Base-by-base conservation (phyloP, 2,329 filamentous ascomycete genomes). In the Calonectria multiphialidica region DNA sequence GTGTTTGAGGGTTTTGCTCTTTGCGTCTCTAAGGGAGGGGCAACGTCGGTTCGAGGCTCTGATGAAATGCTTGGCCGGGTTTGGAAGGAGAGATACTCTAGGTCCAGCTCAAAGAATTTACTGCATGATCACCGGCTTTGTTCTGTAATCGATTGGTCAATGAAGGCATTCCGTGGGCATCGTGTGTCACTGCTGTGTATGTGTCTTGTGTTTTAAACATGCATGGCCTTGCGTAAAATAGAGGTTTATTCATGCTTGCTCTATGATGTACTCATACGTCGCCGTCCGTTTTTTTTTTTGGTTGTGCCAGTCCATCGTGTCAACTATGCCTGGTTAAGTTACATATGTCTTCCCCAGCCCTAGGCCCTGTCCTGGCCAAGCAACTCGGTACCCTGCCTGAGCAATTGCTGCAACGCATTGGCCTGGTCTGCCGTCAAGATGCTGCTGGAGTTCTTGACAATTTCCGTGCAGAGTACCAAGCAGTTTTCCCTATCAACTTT, bases 401-500 rank as follows among this genome's bases (percentile, higher is more conserved):
- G 77, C 45, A 91, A 79, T 63, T 85, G 83, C 69, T 87, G 85
- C 70, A 92, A 85, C n/a, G 85, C 78, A 16, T 76, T 80, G 55
- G 81, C 80, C 33, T 84, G 83, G 71, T 82, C 79, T 2, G 84
- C 75, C 1, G 86, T 80, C 74, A 91, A 77, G 8, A 84, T 82
- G 1, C 82, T 80, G 0, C 84, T 82, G 21, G 84, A 83, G 53
- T 84, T 85, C 76, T 85, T 86, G 47, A 91, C 76, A 66, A 93
- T 76, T 80, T 92, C 88, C 2, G 87, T 87, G 4, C 91, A 85
- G 69, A 93, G 80, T 0, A 93, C 89, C 25, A 93, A 81, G 0
- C 87, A 90, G 72, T 93, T 93, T 80, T 92, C 90, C 10, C 90
- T 85, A 76, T 93, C 90, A 7, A 90, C 84, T 71, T 85, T 85